Evolutionary conservation across 495 filamentous ascomycete genomes (phyloP), one percentile per base, ranked within the genome.

Genomic region (Penicillium roqueforti): DNA sequence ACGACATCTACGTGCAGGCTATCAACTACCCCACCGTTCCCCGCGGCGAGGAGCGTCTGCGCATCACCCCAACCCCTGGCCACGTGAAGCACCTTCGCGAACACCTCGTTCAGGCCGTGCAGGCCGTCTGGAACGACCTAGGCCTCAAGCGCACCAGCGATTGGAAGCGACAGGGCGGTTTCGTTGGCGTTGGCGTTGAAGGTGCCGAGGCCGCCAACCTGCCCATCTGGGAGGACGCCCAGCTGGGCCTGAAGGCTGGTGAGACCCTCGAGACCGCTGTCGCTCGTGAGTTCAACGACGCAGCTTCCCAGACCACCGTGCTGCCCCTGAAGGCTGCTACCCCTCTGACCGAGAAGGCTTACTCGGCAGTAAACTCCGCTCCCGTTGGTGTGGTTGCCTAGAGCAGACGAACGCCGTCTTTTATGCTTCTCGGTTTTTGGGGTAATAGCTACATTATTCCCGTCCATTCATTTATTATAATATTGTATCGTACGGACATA

Each of bases 11-110:
- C 65, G 93, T 98, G 13, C 93, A 98, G 72, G 89, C 89, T 52
- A 97, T 98, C 80, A 98, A 98, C 75, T 98, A 97, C 73, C 93
- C 93, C 6, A 98, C 93, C 49, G 93, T 98, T 1, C 93, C 93
- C 1, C 88, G 92, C 5, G 93, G 93, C 13, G 89, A 98, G 74
- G 93, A 98, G 73, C 87, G 93, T 28, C 81, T 98, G 46, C 86
- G 93, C 58, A 88, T 98, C 68, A 98, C 93, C 7, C 93, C 93
- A 0, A 98, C 93, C 9, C 93, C 93, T 0, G 93, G 93, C 31
- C 93, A 98, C 66, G 83, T 82, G 47, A 85, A 85, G 67, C 78
- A 87, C 56, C 91, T 85, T 67, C 88, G 88, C 51, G 84, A 91
- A 53, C 83, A 96, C 56, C 82, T 98, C 6, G 85, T 96, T n/a